Evolutionary conservation across 2,329 filamentous ascomycete species (phyloP), one percentile per base, ranked within the genome.

Genomic region (Gremmenia infestans): DNA sequence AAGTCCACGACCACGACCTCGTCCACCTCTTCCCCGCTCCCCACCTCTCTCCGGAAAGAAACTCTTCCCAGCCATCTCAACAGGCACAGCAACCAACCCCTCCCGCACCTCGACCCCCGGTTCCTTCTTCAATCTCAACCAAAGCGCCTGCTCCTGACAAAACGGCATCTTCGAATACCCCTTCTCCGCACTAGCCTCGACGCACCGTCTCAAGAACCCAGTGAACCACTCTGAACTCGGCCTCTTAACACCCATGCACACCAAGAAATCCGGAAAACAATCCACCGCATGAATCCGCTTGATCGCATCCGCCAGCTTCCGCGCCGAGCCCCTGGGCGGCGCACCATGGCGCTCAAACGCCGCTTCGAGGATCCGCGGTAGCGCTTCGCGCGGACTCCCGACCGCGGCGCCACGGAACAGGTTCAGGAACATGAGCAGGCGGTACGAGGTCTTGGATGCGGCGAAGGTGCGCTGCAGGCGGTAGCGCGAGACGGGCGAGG

Each of bases 361-460:
- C 45, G 72, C 71, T 39, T 79, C 73, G 50, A 74, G 71, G 32
- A 79, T 65, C 48, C 73, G 57, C 3, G 48, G 49, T 4, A 79
- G 68, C 1, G 72, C 60, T 35, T 70, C 72, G 7, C 63, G 63
- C 2, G 68, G 63, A 17, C 61, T 67, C 0, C 71, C 71, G 2
- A 77, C 72, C 3, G 74, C 76, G 0, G 72, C 74, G 48, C 67
- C 72, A 9, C 74, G 73, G 66, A 81, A 80, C 14, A 80, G 69
- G 54, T 77, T 76, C 9, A 75, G 73, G 67, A 81, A 79, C 77
- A 81, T 80, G 25, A 81, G 70, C 4, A 80, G 72, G 2, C 76
- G 73, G 63, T 80, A 80, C 0, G 75, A 78, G 1, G 75, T 78
- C 28, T 67, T 70, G 19, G 71, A 74, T 14, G 73, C 77, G 14